Percentiles rank a stretch among this genome's conserved stretches.
Conservation (phyloP, 2,329 filamentous ascomycete genomes). For the Ophiosphaerella korrae region DNA sequence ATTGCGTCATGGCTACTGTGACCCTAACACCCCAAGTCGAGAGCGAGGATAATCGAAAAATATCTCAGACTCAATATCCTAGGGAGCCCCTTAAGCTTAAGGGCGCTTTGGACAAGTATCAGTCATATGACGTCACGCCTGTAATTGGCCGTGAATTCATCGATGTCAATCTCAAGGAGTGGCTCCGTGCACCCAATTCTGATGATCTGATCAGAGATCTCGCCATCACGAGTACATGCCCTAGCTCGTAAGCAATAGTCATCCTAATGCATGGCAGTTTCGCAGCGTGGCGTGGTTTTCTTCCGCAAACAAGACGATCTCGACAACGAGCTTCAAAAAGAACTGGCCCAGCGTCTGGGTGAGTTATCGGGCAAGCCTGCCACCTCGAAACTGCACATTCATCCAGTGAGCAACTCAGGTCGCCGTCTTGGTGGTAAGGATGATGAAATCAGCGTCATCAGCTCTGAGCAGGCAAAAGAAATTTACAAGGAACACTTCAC, state of each 20-base stretch:
- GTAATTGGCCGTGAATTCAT: constrained; percentile 66
- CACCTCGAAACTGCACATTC: constrained; percentile 64
- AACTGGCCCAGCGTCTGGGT: constrained; percentile 60
- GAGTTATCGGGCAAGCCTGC: constrained; percentile 62
- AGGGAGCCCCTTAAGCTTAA: constrained; percentile 48
- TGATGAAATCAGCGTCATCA: constrained; percentile 48
- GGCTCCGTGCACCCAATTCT: constrained; percentile 66
- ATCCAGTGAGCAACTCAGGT: constrained; percentile 60
- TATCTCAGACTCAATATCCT: constrained; percentile 1
- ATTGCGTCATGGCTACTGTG: constrained; percentile 9
- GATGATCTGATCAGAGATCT: constrained; percentile 70
- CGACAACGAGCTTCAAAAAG: constrained; percentile 59
- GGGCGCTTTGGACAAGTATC: constrained; percentile 58
- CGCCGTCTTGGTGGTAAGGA: constrained; percentile 47
- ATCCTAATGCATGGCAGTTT: constrained; percentile 41
- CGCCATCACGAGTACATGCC: constrained; percentile 51
- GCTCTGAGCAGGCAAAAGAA: constrained; percentile 41
- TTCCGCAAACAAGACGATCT: constrained; percentile 60
- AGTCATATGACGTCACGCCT: constrained; percentile 65
- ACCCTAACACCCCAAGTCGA: constrained; percentile 1
- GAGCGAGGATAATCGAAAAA: background rate
- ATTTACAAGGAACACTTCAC: constrained; percentile 36
- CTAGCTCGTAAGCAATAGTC: background rate
- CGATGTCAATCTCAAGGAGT: constrained; percentile 64
- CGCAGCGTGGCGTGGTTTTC: constrained; percentile 60